These are phyloP conservation scores for Trichoderma orchidacearum DNA, from an alignment of 495 filamentous ascomycete species.

Conservation along the genomic window DNA sequence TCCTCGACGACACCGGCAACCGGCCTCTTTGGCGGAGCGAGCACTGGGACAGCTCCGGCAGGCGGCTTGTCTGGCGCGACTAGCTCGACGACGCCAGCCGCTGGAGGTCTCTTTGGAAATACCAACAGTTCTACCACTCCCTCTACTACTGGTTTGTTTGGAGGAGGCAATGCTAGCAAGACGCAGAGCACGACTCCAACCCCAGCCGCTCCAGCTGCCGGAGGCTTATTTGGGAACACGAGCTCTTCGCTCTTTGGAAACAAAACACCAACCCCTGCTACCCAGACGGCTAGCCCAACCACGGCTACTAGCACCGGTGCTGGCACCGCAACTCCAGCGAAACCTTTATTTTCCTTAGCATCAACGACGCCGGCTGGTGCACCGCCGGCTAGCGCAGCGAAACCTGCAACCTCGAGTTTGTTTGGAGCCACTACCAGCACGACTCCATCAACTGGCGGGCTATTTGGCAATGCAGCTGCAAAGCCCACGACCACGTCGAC, in stretches of 20 bases:
- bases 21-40: slow-evolving; percentile 17
- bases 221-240: slow-evolving; percentile 26
- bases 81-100: slow-evolving; percentile 23
- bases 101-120: slow-evolving; percentile 9
- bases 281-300: slow-evolving; percentile 15
- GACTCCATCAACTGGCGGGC: neutral
- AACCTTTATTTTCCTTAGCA: slow-evolving; percentile 29
- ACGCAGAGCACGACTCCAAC: slow-evolving; percentile 1
- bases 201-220: slow-evolving; percentile 14
- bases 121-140: neutral
- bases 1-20: slow-evolving; percentile 15
- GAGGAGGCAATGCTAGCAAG: slow-evolving; percentile 5
- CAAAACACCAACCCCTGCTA: slow-evolving; percentile 19
- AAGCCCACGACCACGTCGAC: neutral
- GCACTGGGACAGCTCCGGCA: slow-evolving; percentile 8
- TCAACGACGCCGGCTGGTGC: slow-evolving; percentile 55
- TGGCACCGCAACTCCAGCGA: slow-evolving; percentile 15
- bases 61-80: slow-evolving; percentile 30
- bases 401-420: slow-evolving; percentile 6
- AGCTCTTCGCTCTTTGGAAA: slow-evolving; percentile 25
- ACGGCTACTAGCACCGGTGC: slow-evolving; percentile 3
- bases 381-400: slow-evolving; percentile 28
- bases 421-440: slow-evolving; percentile 5
- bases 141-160: slow-evolving; percentile 8
- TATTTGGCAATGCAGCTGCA: neutral